Percentiles rank a stretch among this genome's conserved stretches.
Conservation (phyloP, 2,329 filamentous ascomycete genomes). For the Huntiella savannae region DNA sequence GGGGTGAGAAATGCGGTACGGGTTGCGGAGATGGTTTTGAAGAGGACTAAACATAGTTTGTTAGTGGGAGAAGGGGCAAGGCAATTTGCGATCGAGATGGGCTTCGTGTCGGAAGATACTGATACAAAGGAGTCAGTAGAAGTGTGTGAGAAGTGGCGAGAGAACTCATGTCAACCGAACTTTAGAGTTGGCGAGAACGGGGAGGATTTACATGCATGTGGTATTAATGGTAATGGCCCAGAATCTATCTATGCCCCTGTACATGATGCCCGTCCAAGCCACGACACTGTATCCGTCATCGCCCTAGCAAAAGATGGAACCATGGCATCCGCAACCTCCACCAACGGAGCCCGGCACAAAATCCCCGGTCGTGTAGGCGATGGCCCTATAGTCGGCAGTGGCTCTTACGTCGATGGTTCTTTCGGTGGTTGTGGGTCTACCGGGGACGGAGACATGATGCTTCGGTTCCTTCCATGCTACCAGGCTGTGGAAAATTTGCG, state of each 20-base stretch:
- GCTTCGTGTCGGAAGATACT: conserved; percentile 27
- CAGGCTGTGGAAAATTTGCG: conserved; percentile 36
- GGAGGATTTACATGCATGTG: conserved; percentile 20
- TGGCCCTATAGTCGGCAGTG: conserved; percentile 33
- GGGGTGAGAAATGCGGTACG: conserved; percentile 28
- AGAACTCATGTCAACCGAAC: conserved; percentile 28
- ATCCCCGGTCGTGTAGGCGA: conserved; percentile 36
- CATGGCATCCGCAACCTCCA: conserved; percentile 36
- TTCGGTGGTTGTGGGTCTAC: conserved; percentile 37
- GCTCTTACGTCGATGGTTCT: conserved; percentile 34
- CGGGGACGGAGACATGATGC: conserved; percentile 38
- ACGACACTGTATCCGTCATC: conserved; percentile 37
- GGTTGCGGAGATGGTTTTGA: conserved; percentile 31
- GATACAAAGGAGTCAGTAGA: conserved; percentile 22
- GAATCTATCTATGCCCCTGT: neutral
- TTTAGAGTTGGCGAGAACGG: conserved; percentile 30
- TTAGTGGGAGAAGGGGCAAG: conserved; percentile 34
- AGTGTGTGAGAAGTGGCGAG: conserved; percentile 26
- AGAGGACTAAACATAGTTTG: conserved; percentile 31
- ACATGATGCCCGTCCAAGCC: conserved; percentile 15
- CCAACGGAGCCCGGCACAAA: conserved; percentile 35
- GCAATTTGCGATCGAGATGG: conserved; percentile 31
- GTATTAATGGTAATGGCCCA: neutral
- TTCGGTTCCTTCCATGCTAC: conserved; percentile 37
- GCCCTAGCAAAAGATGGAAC: conserved; percentile 23